Evolutionary conservation across 2,329 filamentous ascomycete genomes (phyloP).

Genomic region (Epicoccum sorghinum): DNA sequence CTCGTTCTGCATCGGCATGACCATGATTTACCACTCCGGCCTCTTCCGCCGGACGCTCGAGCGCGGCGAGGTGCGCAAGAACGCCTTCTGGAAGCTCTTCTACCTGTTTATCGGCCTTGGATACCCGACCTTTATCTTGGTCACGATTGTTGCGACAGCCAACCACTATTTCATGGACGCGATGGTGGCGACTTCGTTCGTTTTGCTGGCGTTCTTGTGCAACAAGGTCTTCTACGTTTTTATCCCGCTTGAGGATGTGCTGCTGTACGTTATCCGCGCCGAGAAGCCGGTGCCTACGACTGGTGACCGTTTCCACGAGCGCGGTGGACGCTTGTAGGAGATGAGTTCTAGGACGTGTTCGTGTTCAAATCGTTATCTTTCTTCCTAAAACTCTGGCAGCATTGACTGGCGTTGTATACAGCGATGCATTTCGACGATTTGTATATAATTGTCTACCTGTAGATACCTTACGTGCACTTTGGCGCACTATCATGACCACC

Average conservation of each 20-base stretch:
- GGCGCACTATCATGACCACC: conserved; percentile 1
- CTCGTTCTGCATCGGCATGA: conserved; percentile 59
- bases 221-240: conserved; percentile 60
- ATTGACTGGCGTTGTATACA: conserved; percentile 14
- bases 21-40: conserved; percentile 60
- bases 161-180: conserved; percentile 68
- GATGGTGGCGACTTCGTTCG: conserved; percentile 56
- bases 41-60: conserved; percentile 53
- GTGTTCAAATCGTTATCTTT: too few relatives aligned
- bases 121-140: conserved; percentile 61
- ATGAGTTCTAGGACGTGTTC: too few relatives aligned
- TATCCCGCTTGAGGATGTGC: conserved; percentile 58
- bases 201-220: conserved; percentile 54
- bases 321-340: conserved; percentile 38
- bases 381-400: conserved; percentile 4
- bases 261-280: conserved; percentile 56
- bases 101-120: conserved; percentile 56
- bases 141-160: conserved; percentile 66
- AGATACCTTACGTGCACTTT: conserved; percentile 2
- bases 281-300: conserved; percentile 63
- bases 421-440: conserved; percentile 8
- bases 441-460: conserved; percentile 7
- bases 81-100: conserved; percentile 49
- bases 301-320: conserved; percentile 52
- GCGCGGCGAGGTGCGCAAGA: conserved; percentile 51